Evolutionary conservation across 495 filamentous ascomycete genomes (phyloP), one percentile per base, ranked within the genome.

Genomic region (Lophiostoma macrostomum): DNA sequence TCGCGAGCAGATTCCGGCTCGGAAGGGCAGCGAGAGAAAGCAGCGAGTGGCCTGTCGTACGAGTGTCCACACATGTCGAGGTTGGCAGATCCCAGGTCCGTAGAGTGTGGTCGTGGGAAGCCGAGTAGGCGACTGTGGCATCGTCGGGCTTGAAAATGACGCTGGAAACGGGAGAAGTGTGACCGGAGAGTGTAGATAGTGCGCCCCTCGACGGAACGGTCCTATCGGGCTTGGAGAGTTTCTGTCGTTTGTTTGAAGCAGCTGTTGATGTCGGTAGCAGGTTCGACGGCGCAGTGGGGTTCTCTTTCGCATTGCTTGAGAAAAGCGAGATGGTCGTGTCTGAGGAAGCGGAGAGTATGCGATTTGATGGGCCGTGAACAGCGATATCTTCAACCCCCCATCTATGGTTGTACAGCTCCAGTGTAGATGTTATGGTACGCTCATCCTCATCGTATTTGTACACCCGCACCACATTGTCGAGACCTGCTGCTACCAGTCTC

Each of bases 51-150:
- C 86, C 80, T 7, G 87, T 89, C 6, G 87, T 85, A 36, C 90
- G 77, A 16, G 86, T 87, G 63, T 86, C 87, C 31, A 96, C 87
- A 10, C 83, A 74, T 3, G 75, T 60, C 38, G 75, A 69, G 5
- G 91, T 96, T 0, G 87, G 80, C 11, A 98, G 80, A 74, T 98
- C 93, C 80, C 95, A 87, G 0, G 93, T 97, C 20, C 82, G 83
- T 54, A 96, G 73, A 0, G 87, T 86, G 70, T 95, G 90, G 73
- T 97, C 93, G 76, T 85, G 85, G 18, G 88, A 90, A 2, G 79
- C 77, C 0, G 89, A 90, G 75, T 98, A 96, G 27, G 85, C 91
- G 20, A 97, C 85, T 10, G 87, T 96, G 23, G 82, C 69, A 72
- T 96, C 93, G 37, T 77, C 76, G 1, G 83, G 85, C 65, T 91